Evolutionary conservation across 306 rosid species (phyloP).

Genomic region (Lathyrus sativus): DNA sequence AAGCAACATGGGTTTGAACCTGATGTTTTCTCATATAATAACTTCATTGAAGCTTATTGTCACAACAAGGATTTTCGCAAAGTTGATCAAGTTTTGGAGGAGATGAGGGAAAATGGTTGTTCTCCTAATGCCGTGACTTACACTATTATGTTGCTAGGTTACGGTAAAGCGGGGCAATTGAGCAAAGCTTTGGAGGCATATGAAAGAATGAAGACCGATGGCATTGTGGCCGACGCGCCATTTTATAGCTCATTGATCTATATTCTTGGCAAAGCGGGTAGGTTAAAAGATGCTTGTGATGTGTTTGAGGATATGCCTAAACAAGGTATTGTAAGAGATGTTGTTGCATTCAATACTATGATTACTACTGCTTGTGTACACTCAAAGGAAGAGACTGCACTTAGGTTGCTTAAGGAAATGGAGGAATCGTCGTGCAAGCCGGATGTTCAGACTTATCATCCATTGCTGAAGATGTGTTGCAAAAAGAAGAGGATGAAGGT

Average conservation of each 20-base stretch:
- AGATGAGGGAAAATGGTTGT: conserved; percentile 59
- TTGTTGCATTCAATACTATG: conserved; percentile 57
- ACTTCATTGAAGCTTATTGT: conserved; percentile 60
- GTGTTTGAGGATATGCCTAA: conserved; percentile 69
- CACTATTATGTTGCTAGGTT: conserved; percentile 60
- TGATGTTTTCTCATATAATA: conserved; percentile 59
- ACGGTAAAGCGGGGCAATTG: conserved; percentile 64
- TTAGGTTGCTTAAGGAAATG: conserved; percentile 79
- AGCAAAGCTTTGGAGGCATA: conserved; percentile 60
- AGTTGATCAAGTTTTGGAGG: conserved; percentile 57
- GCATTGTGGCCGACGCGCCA: conserved; percentile 56
- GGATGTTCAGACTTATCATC: conserved; percentile 62
- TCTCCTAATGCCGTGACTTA: conserved; percentile 64
- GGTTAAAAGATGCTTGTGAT: conserved; percentile 67
- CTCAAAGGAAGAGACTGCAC: conserved; percentile 78
- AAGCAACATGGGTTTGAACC: conserved; percentile 62
- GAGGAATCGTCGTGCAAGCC: conserved; percentile 67
- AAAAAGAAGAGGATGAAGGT: conserved; percentile 83
- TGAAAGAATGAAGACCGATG: conserved; percentile 61
- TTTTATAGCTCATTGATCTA: conserved; percentile 62
- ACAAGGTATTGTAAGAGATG: conserved; percentile 62
- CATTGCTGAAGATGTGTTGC: conserved; percentile 83
- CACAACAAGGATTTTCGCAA: conserved; percentile 66
- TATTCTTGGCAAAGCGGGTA: conserved; percentile 69
- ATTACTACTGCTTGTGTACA: conserved; percentile 64